phyloP scores from a whole-genome alignment of 2,329 filamentous ascomycete species.

The Drechslerella stenobrocha region DNA sequence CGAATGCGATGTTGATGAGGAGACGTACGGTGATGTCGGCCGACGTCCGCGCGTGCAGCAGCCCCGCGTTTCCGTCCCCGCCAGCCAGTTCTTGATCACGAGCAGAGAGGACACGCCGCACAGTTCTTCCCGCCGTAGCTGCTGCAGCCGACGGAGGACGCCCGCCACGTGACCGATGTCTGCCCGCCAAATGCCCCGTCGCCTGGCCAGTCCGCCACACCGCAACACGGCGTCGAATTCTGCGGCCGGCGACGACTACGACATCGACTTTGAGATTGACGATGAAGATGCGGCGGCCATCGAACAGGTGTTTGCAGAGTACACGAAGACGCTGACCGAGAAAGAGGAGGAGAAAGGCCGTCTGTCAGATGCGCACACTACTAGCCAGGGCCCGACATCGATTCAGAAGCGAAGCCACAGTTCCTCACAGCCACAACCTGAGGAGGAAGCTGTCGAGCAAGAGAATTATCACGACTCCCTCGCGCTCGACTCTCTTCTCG shows the following conservation, averaged over 20 bases:
- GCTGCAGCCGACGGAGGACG: too few relatives aligned
- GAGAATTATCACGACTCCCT: slow-evolving; percentile 45
- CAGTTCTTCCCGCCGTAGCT: too few relatives aligned
- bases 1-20: too few relatives aligned
- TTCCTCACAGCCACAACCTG: slow-evolving; percentile 10
- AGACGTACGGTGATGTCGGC: too few relatives aligned
- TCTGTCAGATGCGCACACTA: not conserved
- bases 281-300: slow-evolving; percentile 41
- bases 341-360: too few relatives aligned
- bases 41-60: too few relatives aligned
- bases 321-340: slow-evolving; percentile 21
- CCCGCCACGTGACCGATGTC: too few relatives aligned
- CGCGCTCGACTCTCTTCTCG: slow-evolving; percentile 39
- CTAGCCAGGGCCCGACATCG: not conserved
- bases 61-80: too few relatives aligned
- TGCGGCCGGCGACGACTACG: slow-evolving; percentile 33
- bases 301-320: slow-evolving; percentile 37
- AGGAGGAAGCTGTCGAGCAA: slow-evolving; percentile 22
- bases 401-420: not conserved
- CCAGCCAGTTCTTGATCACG: too few relatives aligned
- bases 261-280: slow-evolving; percentile 42
- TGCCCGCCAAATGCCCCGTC: too few relatives aligned
- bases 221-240: too few relatives aligned
- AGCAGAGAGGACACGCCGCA: too few relatives aligned
- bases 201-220: not conserved